Conservation (phyloP, 805 yeast genomes). For the Nakazawaea wickerhamii region DNA sequence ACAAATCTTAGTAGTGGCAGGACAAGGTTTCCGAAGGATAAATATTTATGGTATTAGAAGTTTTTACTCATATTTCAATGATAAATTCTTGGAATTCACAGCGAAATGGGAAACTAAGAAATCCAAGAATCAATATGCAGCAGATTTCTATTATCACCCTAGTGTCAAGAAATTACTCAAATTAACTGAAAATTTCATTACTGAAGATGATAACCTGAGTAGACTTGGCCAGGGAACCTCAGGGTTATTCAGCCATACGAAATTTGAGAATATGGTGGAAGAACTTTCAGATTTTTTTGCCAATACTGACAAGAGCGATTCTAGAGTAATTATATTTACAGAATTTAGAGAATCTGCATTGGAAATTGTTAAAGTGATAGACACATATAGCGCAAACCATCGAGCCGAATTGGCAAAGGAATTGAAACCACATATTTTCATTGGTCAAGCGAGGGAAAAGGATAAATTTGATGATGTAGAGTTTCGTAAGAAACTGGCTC, state of each 20-base stretch:
- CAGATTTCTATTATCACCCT: conserved; percentile 53
- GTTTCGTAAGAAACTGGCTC: conserved; percentile 36
- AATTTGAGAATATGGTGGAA: conserved; percentile 52
- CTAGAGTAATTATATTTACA: conserved; percentile 82
- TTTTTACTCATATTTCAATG: conserved; percentile 61
- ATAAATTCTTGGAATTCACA: conserved; percentile 52
- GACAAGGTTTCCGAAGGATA: conserved; percentile 63
- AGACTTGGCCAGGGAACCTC: conserved; percentile 17
- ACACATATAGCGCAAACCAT: conserved; percentile 26
- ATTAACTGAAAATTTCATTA: conserved; percentile 38
- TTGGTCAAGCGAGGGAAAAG: conserved; percentile 83
- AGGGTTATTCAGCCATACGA: conserved; percentile 60
- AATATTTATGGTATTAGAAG: conserved; percentile 79
- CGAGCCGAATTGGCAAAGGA: conserved; percentile 24
- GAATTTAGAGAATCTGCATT: conserved; percentile 87
- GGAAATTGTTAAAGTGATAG: conserved; percentile 70
- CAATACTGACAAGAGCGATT: conserved; percentile 35
- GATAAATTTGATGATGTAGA: conserved; percentile 60
- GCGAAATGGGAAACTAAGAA: conserved; percentile 52
- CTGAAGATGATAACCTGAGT: conserved; percentile 21
- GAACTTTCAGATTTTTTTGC: conserved; percentile 55
- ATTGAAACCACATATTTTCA: conserved; percentile 75
- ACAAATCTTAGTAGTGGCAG: conserved; percentile 62
- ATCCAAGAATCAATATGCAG: conserved; percentile 57
- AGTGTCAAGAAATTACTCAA: conserved; percentile 39